Evolutionary conservation across 2,329 filamentous ascomycete species (phyloP).

Genomic region (Venturia oleaginea): DNA sequence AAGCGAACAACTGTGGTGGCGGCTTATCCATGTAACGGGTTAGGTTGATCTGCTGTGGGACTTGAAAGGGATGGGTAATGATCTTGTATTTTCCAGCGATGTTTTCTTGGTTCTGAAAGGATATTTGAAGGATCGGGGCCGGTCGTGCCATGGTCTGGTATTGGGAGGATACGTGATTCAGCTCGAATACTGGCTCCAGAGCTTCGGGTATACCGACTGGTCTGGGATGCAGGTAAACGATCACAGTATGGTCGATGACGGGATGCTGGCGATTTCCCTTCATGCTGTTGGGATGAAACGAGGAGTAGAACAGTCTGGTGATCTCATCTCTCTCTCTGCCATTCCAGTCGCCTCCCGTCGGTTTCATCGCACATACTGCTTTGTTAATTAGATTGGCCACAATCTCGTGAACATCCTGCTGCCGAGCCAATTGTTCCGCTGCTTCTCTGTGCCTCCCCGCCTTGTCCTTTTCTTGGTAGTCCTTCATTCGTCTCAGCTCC

Average conservation of each 20-base stretch:
- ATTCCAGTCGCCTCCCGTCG: conserved; percentile 54
- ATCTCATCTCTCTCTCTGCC: conserved; percentile 76
- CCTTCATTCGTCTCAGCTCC: neutral
- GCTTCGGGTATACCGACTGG: conserved; percentile 69
- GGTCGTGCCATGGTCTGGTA: conserved; percentile 43
- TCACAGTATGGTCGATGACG: conserved; percentile 44
- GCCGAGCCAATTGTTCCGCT: conserved; percentile 51
- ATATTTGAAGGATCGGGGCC: conserved; percentile 80
- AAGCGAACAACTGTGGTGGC: conserved; percentile 44
- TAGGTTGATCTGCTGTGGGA: conserved; percentile 75
- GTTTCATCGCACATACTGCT: conserved; percentile 77
- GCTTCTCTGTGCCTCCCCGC: conserved; percentile 20
- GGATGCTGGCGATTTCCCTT: neutral
- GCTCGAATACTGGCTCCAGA: conserved; percentile 53
- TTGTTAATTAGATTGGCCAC: conserved; percentile 88
- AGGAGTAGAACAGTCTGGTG: conserved; percentile 33
- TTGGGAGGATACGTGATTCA: neutral
- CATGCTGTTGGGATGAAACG: neutral
- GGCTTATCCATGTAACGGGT: conserved; percentile 66
- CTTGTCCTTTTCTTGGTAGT: neutral
- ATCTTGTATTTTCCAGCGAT: conserved; percentile 28
- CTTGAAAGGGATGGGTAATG: conserved; percentile 54
- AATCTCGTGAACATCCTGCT: conserved; percentile 94
- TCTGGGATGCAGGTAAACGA: conserved; percentile 48
- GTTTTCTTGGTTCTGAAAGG: conserved; percentile 58